These are phyloP conservation scores for Ceratorhiza oryzae-sativae DNA, from an alignment of 1,284 basidiomycete species.

Conservation along the genomic window DNA sequence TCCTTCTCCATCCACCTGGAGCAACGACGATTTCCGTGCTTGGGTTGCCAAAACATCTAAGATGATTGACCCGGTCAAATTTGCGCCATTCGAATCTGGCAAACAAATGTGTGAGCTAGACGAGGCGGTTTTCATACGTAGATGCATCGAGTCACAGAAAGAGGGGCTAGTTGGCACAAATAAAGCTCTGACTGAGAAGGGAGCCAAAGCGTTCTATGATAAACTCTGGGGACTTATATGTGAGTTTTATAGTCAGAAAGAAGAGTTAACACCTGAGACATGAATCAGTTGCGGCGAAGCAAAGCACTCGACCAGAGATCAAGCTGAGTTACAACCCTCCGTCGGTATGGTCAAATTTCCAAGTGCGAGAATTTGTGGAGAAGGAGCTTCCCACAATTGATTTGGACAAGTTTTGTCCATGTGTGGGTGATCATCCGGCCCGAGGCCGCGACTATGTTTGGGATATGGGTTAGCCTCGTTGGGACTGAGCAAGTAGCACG, in stretches of 20 bases:
- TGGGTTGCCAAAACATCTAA: slow-evolving; percentile 31
- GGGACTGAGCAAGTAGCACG: not conserved
- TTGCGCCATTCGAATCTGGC: slow-evolving; percentile 35
- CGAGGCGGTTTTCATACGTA: slow-evolving; percentile 24
- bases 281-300: slow-evolving; percentile 30
- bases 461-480: slow-evolving; percentile 26
- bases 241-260: not conserved
- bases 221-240: slow-evolving; percentile 34
- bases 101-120: slow-evolving; percentile 36
- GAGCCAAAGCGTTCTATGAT: slow-evolving; percentile 36
- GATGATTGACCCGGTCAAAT: slow-evolving; percentile 31
- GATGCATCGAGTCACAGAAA: slow-evolving; percentile 37
- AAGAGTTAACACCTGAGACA: not conserved
- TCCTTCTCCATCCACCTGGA: slow-evolving; percentile 24
- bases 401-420: slow-evolving; percentile 20
- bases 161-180: slow-evolving; percentile 15
- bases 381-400: slow-evolving; percentile 26
- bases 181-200: slow-evolving; percentile 32
- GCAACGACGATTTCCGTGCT: slow-evolving; percentile 28
- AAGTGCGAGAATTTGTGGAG: slow-evolving; percentile 33
- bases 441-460: slow-evolving; percentile 6
- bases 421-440: slow-evolving; percentile 3
- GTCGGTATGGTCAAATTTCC: slow-evolving; percentile 30
- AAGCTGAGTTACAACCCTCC: slow-evolving; percentile 26
- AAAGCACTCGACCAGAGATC: slow-evolving; percentile 20